Base-by-base conservation (phyloP, 2,329 filamentous ascomycete species). In the Sporothrix euskadiensis region DNA sequence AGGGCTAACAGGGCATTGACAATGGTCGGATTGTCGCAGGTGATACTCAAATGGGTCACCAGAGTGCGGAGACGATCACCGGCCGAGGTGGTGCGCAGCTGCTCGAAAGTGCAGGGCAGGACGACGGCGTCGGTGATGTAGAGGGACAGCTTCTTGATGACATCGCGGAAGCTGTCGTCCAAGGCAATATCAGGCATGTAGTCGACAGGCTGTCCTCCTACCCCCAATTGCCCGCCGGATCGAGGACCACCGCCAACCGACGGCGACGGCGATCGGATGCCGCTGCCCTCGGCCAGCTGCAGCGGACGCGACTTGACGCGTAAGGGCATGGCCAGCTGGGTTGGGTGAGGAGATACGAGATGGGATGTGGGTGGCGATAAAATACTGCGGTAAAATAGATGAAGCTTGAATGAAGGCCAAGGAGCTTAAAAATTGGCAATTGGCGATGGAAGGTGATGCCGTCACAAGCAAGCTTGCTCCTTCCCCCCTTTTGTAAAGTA, bases 1-100 rank as follows among this genome's bases (percentile, higher is more conserved):
- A 94, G 83, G 1, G 91, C 91, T 90, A 94, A 83, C 44, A 94
- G 83, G 69, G 92, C 91, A 78, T 91, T 92, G 61, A 94, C 90
- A 72, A 93, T 88, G 74, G 88, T 88, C 5, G 88, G 89, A 79
- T 94, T 92, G 73, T 88, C 89, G 78, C 90, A 90, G 26, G 86
- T 86, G 30, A 85, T 80, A 71, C 85, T 86, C 41, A 94, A 84
- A 79, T 93, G 88, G 56, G 89, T 86, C 66, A 92, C 89, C 72
- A 94, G 82, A 30, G 81, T 79, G 39, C 84, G 87, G 78, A 88
- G 84, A 77, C 83, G 88, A 75, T 84, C 86, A 1, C 90, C 90
- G 35, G 89, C 88, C 6, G 88, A 85, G 1, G 89, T 91, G 6
- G 89, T 91, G 66, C 91, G 85, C 9, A 94, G 84, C 80, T 93